Base-by-base conservation (phyloP, 192 early-diverging fungal species). In the Coemansia sp. region DNA sequence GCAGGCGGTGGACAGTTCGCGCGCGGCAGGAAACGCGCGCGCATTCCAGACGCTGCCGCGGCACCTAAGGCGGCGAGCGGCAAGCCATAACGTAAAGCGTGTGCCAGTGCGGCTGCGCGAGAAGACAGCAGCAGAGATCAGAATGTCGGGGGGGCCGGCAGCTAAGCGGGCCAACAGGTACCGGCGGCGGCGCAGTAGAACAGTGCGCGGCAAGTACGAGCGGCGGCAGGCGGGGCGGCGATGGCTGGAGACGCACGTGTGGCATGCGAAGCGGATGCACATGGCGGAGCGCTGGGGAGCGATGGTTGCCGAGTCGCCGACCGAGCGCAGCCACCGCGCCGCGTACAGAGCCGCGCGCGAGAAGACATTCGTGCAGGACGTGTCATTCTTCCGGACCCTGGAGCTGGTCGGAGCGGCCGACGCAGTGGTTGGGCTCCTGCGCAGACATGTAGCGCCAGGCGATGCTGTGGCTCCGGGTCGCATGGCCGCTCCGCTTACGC, bases 221-320 rank as follows among this genome's bases (percentile, higher is more conserved):
- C 61, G 50, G 61, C 74, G 78, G 41, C 78, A 80, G 74, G 57
- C 33, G 15, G 69, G 70, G 40, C 89, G 88, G 48, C 82, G 85
- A 33, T 99, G 95, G 97, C 68, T 99, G 25, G 95, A 97, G 70
- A 99, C 95, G 36, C 95, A 99, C 79, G 85, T 96, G 25, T 99
- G 97, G 97, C 95, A 99, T 68, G 88, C 93, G 13, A 99, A 99
- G 72, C 84, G 97, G 60, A 95, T 98, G 92, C 89, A 92, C 52
- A 99, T 99, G 94, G 70, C 57, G 34, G 83, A 91, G 55, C 64
- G 83, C 17, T 96, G 94, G 94, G 91, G 93, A 0, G 50, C 59
- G 15, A 72, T 77, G 67, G 45, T 83, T 9, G 87, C 93, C 14
- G 83, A 88, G 30, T 85, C 89, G 55, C 91, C 94, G 17, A 94